These are phyloP conservation scores for Brassica incana DNA, from an alignment of 345 rosid genomes.

Conservation along the genomic window DNA sequence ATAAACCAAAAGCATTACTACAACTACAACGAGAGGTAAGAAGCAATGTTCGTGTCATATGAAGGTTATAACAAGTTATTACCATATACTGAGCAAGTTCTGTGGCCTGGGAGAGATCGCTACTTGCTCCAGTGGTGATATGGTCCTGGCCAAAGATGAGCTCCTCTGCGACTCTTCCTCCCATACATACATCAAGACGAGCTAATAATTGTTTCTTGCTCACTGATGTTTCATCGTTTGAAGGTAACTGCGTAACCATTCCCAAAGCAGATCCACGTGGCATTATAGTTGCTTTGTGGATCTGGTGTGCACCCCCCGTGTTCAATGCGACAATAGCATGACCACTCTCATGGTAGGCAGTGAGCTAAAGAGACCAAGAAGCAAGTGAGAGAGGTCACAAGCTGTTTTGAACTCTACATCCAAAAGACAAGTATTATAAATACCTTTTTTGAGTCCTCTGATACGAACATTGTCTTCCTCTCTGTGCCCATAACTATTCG, in stretches of 20 bases:
- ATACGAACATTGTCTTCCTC: slow-evolving; percentile 91
- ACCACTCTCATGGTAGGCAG: slow-evolving; percentile 98
- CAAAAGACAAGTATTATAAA: background rate
- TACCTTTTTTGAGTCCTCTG: slow-evolving; percentile 99
- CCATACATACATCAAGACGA: slow-evolving; percentile 98
- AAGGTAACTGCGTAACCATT: slow-evolving; percentile 98
- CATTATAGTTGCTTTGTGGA: slow-evolving; percentile 98
- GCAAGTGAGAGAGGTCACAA: slow-evolving; percentile 13
- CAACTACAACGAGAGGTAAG: background rate
- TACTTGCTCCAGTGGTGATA: slow-evolving; percentile 95
- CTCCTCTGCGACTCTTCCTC: slow-evolving; percentile 99
- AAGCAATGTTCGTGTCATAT: background rate
- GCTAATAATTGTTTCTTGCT: slow-evolving; percentile 97
- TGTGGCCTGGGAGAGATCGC: slow-evolving; percentile 89
- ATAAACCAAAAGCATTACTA: slow-evolving; percentile 17
- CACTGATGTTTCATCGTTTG: slow-evolving; percentile 89
- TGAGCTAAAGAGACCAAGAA: slow-evolving; percentile 57
- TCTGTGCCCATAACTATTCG: slow-evolving; percentile 95
- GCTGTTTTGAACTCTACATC: background rate
- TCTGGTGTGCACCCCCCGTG: slow-evolving; percentile 90
- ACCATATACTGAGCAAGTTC: slow-evolving; percentile 98
- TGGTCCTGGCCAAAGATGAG: slow-evolving; percentile 89
- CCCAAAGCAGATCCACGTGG: slow-evolving; percentile 99
- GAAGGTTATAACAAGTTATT: slow-evolving; percentile 19
- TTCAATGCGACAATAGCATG: slow-evolving; percentile 95